phyloP scores from a whole-genome alignment of 352 stramenopile genomes.

The Pythium sukuiense region DNA sequence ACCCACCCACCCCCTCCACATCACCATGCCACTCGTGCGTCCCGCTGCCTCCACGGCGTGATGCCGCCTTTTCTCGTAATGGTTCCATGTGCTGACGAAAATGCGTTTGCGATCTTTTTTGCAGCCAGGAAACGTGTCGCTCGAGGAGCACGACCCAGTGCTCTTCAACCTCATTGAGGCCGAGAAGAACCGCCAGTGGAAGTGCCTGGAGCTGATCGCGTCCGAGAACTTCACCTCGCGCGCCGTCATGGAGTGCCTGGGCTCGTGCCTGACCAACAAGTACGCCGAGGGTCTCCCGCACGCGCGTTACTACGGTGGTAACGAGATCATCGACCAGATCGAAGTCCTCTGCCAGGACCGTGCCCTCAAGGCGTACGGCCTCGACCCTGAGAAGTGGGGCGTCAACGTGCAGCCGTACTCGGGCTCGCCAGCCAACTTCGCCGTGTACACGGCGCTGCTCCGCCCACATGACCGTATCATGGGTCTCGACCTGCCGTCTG shows the following conservation, averaged over 20 bases:
- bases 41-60: background rate
- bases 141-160: conserved; percentile 95
- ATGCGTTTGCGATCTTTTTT: background rate
- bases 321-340: conserved; percentile 99
- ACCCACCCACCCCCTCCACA: background rate
- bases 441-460: conserved; percentile 98
- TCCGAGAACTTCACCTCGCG: conserved; percentile 99
- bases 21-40: conserved; percentile 62
- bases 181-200: conserved; percentile 98
- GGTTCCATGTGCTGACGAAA: background rate
- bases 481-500: conserved; percentile 97
- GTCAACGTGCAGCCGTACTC: conserved; percentile 98
- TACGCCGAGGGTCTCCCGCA: conserved; percentile 97
- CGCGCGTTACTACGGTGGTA: conserved; percentile 98
- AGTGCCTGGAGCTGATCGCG: conserved; percentile 98
- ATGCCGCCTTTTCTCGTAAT: background rate
- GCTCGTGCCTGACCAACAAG: conserved; percentile 99
- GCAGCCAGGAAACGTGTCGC: conserved; percentile 68
- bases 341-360: conserved; percentile 97
- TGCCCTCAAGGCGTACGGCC: conserved; percentile 96
- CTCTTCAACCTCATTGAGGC: conserved; percentile 99
- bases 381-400: conserved; percentile 95
- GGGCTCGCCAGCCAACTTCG: conserved; percentile 98
- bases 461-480: conserved; percentile 99
- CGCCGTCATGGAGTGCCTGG: conserved; percentile 98